Percentiles rank a stretch among this genome's conserved stretches.
Conservation (phyloP, 208 protist genomes). For the Leishmania lainsoni region DNA sequence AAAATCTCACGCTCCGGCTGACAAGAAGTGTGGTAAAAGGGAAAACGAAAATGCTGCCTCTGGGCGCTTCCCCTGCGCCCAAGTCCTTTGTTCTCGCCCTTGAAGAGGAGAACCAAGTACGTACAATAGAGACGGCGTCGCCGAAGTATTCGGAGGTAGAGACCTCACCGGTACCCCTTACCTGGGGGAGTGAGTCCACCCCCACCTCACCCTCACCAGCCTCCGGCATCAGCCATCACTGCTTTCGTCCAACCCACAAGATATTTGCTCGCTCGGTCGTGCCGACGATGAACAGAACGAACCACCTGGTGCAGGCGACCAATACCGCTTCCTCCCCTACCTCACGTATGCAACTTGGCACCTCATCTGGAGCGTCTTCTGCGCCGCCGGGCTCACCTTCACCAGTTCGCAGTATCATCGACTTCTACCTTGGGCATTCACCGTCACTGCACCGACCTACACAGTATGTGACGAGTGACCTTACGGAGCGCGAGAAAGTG, state of each 20-base stretch:
- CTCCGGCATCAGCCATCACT: neutral
- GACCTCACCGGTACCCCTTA: neutral
- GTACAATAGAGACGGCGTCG: slow-evolving; percentile 1
- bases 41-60: neutral
- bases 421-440: slow-evolving; percentile 22
- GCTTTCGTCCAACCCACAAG: neutral
- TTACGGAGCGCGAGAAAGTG: neutral
- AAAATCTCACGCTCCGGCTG: neutral
- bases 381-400: neutral
- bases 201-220: neutral
- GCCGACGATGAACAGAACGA: neutral
- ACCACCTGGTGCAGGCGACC: neutral
- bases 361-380: neutral
- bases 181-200: neutral
- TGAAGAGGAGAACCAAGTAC: neutral
- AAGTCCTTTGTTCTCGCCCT: neutral
- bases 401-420: slow-evolving; percentile 8
- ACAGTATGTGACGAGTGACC: neutral
- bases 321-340: neutral
- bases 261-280: slow-evolving; percentile 11
- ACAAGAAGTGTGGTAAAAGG: neutral
- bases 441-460: slow-evolving; percentile 7
- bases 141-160: slow-evolving; percentile 8
- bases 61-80: neutral
- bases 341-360: neutral